These are phyloP conservation scores for Backusella liffmaniae DNA, from an alignment of 192 early-diverging fungal genomes.

Conservation along the genomic window DNA sequence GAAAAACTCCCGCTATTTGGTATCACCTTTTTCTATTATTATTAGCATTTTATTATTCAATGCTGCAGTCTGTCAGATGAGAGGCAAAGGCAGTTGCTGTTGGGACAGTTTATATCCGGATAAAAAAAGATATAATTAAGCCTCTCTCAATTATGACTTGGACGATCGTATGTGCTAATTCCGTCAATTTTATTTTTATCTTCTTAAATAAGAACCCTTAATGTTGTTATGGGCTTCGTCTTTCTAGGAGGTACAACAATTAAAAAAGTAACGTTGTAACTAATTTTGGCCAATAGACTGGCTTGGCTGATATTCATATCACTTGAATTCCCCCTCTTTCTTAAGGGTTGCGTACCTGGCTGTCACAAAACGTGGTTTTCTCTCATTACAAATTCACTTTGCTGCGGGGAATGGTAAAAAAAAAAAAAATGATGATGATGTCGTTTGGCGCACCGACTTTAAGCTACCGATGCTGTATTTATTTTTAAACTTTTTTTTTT, in stretches of 20 bases:
- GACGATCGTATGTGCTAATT: background rate
- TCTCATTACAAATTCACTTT: slow-evolving; percentile 2
- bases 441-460: slow-evolving; percentile 16
- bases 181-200: background rate
- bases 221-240: background rate
- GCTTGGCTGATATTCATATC: slow-evolving; percentile 9
- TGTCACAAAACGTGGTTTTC: slow-evolving; percentile 9
- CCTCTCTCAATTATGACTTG: background rate
- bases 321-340: background rate
- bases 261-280: slow-evolving; percentile 2
- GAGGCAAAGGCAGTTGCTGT: background rate
- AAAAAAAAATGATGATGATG: background rate
- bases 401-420: slow-evolving; percentile 1
- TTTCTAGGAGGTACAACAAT: slow-evolving; percentile 4
- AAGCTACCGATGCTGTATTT: slow-evolving; percentile 9
- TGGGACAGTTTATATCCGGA: background rate
- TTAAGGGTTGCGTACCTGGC: slow-evolving; percentile 8
- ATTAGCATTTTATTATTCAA: background rate
- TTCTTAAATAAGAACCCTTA: background rate
- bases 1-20: slow-evolving; percentile 7
- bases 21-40: slow-evolving; percentile 4
- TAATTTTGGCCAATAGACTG: slow-evolving; percentile 1
- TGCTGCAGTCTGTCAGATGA: slow-evolving; percentile 2
- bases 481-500: slow-evolving; percentile 15
- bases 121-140: background rate